Base-by-base conservation (phyloP, 305 asterid species). In the Fraxinus sp. region DNA sequence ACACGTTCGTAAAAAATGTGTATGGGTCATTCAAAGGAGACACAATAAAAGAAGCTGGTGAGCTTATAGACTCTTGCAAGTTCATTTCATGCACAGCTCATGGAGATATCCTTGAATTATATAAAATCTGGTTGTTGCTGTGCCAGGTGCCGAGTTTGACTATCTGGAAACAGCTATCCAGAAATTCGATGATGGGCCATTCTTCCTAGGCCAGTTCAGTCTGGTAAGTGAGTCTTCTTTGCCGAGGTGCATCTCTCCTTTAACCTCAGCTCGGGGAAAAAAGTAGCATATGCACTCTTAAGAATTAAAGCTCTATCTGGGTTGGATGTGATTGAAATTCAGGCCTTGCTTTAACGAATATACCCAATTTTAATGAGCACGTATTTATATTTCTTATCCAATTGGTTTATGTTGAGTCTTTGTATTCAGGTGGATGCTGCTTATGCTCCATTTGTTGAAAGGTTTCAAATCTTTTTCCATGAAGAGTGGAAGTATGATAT, bases 161-260 rank as follows among this genome's bases (percentile, higher is more conserved):
- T 87, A 90, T 89, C 85, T 95, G 86, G 98, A 95, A 87, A 87
- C 87, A 62, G 96, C 95, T 52, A 94, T 95, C 49, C 55, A 81
- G 33, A 91, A 91, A 87, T 91, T 86, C 76, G 88, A 86, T 0
- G 92, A 92, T 66, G 98, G 98, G 5, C 95, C 94, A 71, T 95
- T 95, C 91, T 91, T 95, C 91, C 94, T 93, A 20, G 97, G 97
- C 1, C 92, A 92, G 74, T 90, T 94, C 85, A 94, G 98, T 85
- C 90, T 79, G 83, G 98, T 94, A 79, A 87, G 87, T 85, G 66
- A 79, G 71, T 6, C 59, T 66, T 71, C 76, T 16, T 33, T 18
- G 37, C 39, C 80, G 5, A 44, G 68, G 55, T 76, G 64, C 80
- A 33, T 52, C 76, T 32, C 18, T 18, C 16, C 33, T 62, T 22